Evolutionary conservation across 305 asterid genomes (phyloP), one percentile per base, ranked within the genome.

Genomic region (Fraxinus baroniana): DNA sequence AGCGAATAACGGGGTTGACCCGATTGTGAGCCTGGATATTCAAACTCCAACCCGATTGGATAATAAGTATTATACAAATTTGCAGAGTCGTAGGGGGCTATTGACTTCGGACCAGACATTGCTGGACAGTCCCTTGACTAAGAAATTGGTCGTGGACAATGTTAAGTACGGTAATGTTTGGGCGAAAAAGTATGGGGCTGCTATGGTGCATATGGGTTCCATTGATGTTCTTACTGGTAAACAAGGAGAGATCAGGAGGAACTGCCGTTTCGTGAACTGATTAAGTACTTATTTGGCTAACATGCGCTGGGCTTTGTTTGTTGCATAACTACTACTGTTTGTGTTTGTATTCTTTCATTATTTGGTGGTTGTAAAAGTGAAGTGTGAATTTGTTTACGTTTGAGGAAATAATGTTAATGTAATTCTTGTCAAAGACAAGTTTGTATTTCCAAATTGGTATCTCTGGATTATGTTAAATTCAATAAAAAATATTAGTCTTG

Each of bases 171-270:
- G 87, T 7, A 75, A 44, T 0, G 78, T 9, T 10, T 90, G 95
- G 95, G 87, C 82, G 22, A 79, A 76, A 8, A 89, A 92, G 84
- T 87, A 74, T 77, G 93, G 87, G 17, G 91, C 89, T 8, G 96
- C 96, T 3, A 92, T 90, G 93, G 89, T 90, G 68, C 82, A 30
- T 0, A 92, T 92, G 96, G 94, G 96, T 1, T 72, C 32, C 13
- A 84, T 90, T 75, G 93, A 89, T 36, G 91, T 92, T 26, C 90
- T 89, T 46, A 89, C 93, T 0, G 94, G 92, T 0, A 76, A 55
- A 5, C 62, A 85, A 13, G 96, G 96, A 0, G 90, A 92, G 85
- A 86, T 92, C 86, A 88, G 96, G 88, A 87, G 3, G 24, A 88
- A 87, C 5, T 92, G 95, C 85, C 89, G 81, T 64, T 20, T 74